phyloP scores from a whole-genome alignment of 768 basidiomycete genomes.

The Lepiota subincarnata region DNA sequence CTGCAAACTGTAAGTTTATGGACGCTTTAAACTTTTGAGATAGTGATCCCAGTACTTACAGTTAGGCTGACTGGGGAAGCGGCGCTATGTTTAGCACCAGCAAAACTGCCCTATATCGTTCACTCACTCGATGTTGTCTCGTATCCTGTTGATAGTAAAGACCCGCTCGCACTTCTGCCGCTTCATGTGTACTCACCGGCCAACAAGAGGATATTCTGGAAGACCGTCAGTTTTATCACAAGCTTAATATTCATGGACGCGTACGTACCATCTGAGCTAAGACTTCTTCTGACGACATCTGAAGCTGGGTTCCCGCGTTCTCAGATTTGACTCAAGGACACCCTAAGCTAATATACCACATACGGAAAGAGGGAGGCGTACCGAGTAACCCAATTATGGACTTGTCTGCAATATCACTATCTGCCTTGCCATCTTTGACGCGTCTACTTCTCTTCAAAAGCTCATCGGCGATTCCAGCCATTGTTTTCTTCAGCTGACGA shows the following conservation, averaged over 20 bases:
- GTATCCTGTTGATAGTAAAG: constrained; percentile 33
- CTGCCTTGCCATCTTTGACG: constrained; percentile 25
- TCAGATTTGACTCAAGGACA: constrained; percentile 31
- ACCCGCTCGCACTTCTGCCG: not conserved
- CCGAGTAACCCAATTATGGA: constrained; percentile 37
- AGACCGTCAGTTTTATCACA: not conserved
- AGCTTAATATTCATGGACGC: not conserved
- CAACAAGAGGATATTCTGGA: constrained; percentile 31
- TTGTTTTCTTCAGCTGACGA: constrained; percentile 26
- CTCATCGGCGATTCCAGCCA: constrained; percentile 35
- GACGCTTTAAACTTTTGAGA: too few species aligned
- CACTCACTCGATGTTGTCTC: constrained; percentile 48
- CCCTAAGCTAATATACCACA: not conserved
- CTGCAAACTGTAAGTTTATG: constrained; percentile 17
- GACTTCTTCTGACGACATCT: constrained; percentile 35
- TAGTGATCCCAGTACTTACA: constrained; percentile 16
- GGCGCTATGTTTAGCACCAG: not conserved
- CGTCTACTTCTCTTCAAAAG: constrained; percentile 32
- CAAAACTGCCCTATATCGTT: too few species aligned
- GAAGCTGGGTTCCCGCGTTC: constrained; percentile 22
- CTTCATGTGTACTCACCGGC: constrained; percentile 26
- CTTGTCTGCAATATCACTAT: constrained; percentile 26
- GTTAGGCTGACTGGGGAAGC: constrained; percentile 31
- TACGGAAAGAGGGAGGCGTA: constrained; percentile 13
- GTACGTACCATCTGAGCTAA: constrained; percentile 27